Conservation (phyloP, 208 protist species). For the Leishmania amazonensis region DNA sequence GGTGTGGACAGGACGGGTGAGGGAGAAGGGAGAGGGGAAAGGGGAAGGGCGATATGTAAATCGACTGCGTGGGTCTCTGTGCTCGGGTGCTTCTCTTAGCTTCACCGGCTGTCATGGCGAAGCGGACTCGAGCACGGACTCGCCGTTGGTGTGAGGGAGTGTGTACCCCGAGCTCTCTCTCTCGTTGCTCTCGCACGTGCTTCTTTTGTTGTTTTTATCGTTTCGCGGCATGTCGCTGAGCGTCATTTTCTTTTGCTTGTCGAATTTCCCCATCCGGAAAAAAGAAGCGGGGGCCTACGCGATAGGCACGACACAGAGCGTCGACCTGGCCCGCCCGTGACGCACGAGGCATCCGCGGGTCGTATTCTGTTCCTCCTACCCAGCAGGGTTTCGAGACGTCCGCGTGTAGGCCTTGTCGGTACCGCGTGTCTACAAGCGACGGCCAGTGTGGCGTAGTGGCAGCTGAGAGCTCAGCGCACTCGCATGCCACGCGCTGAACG, state of each 20-base stretch:
- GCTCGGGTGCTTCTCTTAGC: not conserved
- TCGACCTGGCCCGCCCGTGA: not conserved
- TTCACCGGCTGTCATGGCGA: not conserved
- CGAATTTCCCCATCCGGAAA: slow-evolving; percentile 14
- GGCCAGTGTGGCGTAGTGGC: not conserved
- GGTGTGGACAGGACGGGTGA: too few relatives aligned
- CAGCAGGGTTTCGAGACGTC: too few relatives aligned
- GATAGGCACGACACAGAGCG: not conserved
- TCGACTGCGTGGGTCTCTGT: not conserved
- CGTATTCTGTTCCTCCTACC: not conserved
- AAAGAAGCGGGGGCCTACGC: not conserved
- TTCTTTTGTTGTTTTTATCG: not conserved
- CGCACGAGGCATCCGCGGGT: not conserved
- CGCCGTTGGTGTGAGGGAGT: too few relatives aligned
- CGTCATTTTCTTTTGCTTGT: slow-evolving; percentile 28
- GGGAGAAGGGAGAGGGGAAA: not conserved
- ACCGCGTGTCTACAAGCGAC: not conserved
- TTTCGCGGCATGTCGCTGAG: not conserved
- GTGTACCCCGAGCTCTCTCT: not conserved
- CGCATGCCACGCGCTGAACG: not conserved
- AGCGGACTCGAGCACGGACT: not conserved
- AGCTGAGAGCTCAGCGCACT: not conserved
- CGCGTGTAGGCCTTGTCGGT: too few relatives aligned
- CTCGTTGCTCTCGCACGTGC: not conserved
- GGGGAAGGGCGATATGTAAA: not conserved